Evolutionary conservation across 2,329 filamentous ascomycete genomes (phyloP), one percentile per base, ranked within the genome.

Genomic region (Monosporascus ibericus): DNA sequence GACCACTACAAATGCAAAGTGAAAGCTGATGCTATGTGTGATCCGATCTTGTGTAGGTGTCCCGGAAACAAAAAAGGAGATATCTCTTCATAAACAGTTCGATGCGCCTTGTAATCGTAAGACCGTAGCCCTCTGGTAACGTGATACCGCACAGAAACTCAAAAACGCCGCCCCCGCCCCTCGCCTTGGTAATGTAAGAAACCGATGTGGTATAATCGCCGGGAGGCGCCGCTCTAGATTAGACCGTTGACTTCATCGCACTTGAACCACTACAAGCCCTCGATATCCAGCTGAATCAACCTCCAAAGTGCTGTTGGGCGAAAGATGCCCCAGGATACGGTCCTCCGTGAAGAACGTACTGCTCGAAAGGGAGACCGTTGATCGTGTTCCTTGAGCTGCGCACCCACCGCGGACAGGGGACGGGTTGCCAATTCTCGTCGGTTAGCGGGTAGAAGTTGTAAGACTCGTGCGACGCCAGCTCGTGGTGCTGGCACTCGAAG

Each of bases 391-490:
- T 55, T 30, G 59, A 62, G 51, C 60, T 58, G 47, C 63, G 58
- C 47, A 64, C 62, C 65, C 66, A 64, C 50, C 60, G 30, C 34
- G 67, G 64, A 39, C 57, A 54, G 25, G 60, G 55, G 7, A 69
- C 57, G 2, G 63, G 62, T 48, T 67, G 63, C 72, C 73, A 75
- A 17, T 70, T 58, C 51, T 75, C 72, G 57, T 73, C 68, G 34
- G 71, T 71, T 48, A 71, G 62, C 2, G 72, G 67, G 48, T 69
- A 68, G 56, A 76, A 76, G 55, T 68, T 67, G 62, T 73, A 75
- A 15, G 65, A 60, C 58, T 76, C 73, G 55, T 70, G 64, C 11
- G 69, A 64, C 30, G 63, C 65, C 2, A 70, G 60, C 57, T 67
- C 66, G 38, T 65, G 64, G 48, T 70, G 67, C 24, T 72, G 70